Percentiles rank a stretch among this genome's conserved stretches.
Conservation (phyloP, 23 red algal species). For the Pyropia yezoensis region DNA sequence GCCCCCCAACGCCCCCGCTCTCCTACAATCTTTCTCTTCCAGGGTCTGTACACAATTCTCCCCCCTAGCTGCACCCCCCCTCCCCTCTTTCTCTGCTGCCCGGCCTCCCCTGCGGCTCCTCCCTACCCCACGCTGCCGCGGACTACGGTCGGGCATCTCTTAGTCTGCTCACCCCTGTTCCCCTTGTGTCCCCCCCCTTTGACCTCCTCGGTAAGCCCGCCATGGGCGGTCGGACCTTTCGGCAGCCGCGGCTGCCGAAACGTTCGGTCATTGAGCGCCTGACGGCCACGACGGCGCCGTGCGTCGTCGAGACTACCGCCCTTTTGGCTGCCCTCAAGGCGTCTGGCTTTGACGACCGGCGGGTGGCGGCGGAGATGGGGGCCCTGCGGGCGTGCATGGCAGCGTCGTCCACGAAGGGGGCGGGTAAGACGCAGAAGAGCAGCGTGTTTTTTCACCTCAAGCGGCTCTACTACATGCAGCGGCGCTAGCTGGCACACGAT, state of each 20-base stretch:
- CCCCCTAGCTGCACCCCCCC: too few species aligned
- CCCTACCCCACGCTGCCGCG: too few species aligned
- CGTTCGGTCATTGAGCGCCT: slow-evolving; percentile 58
- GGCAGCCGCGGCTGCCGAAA: slow-evolving; percentile 42
- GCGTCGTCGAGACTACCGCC: slow-evolving; percentile 43
- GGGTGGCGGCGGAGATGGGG: slow-evolving; percentile 32
- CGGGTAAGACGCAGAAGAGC: slow-evolving; percentile 52
- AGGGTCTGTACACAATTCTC: too few species aligned
- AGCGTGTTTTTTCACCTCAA: slow-evolving; percentile 79
- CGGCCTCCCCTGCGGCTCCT: too few species aligned
- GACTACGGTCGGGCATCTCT: not conserved
- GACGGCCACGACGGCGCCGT: slow-evolving; percentile 26
- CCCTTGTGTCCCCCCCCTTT: not conserved
- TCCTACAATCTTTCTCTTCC: too few species aligned
- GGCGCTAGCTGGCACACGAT: slow-evolving; percentile 12
- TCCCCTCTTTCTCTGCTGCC: too few species aligned
- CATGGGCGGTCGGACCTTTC: slow-evolving; percentile 1
- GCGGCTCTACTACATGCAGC: slow-evolving; percentile 75
- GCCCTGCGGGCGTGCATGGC: slow-evolving; percentile 45
- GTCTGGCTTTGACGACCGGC: slow-evolving; percentile 36
- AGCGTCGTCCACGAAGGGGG: not conserved
- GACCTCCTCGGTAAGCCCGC: not conserved
- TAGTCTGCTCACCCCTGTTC: not conserved
- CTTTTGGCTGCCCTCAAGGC: slow-evolving; percentile 44
- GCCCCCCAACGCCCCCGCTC: too few species aligned